phyloP scores from a whole-genome alignment of 1,139 yeast species.

The Meyerozyma sp. region DNA sequence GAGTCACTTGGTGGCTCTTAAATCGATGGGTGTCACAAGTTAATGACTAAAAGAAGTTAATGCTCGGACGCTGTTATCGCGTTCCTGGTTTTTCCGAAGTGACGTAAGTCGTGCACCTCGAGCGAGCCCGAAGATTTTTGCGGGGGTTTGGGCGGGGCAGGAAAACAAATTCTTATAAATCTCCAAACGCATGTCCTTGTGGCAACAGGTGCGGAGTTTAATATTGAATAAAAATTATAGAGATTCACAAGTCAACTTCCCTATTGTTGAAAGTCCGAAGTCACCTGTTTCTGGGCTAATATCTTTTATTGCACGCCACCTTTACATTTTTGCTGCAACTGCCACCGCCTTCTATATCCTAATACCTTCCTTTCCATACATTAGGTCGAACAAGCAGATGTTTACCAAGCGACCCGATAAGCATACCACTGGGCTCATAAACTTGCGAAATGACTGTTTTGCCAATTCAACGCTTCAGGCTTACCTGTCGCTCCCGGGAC shows the following conservation, averaged over 20 bases:
- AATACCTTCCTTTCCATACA: constrained; percentile 16
- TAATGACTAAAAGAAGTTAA: no score
- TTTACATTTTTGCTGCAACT: not conserved
- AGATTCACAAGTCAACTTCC: not conserved
- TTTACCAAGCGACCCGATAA: constrained; percentile 61
- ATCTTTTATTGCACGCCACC: not conserved
- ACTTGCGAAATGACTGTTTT: constrained; percentile 83
- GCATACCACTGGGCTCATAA: constrained; percentile 76
- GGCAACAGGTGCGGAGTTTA: not conserved
- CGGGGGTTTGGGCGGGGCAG: constrained; percentile 1
- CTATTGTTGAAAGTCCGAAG: not conserved
- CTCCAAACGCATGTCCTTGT: constrained; percentile 1
- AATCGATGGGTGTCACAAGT: no score
- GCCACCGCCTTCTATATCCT: constrained; percentile 16
- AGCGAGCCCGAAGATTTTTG: not conserved
- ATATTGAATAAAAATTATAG: not conserved
- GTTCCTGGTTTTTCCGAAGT: not conserved
- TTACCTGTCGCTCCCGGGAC: constrained; percentile 59
- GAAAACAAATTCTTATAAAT: not conserved
- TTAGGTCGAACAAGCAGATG: constrained; percentile 19
- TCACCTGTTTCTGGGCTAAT: not conserved
- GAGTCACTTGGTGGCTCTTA: no score
- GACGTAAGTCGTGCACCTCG: constrained; percentile 1
- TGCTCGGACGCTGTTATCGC: not conserved
- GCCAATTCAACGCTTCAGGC: constrained; percentile 92